Evolutionary conservation across 176 grass and related monocot species (phyloP).

Genomic region (Cocos nucifera): DNA sequence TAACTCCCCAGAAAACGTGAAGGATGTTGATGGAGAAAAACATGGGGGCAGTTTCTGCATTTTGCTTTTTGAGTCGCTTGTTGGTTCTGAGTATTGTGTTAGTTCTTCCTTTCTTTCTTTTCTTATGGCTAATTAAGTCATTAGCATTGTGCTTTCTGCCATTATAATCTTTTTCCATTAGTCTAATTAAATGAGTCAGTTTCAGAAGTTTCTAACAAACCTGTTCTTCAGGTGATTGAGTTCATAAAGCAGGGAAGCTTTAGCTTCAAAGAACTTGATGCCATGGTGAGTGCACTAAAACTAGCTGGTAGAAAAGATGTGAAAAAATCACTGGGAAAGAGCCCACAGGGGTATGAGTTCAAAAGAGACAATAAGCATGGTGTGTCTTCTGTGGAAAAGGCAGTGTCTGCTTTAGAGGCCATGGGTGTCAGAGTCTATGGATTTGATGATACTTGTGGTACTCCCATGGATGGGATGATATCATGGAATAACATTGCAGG

Average conservation of each 20-base stretch:
- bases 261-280: conserved; percentile 70
- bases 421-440: conserved; percentile 92
- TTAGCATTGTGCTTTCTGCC: not conserved
- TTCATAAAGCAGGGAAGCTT: conserved; percentile 67
- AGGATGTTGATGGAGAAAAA: conserved; percentile 17
- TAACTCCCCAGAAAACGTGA: conserved; percentile 34
- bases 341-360: conserved; percentile 17
- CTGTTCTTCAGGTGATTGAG: conserved; percentile 53
- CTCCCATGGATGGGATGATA: conserved; percentile 62
- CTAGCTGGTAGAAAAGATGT: conserved; percentile 52
- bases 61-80: conserved; percentile 64
- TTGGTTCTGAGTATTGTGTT: conserved; percentile 56
- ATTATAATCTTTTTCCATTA: too few species aligned
- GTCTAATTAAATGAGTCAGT: too few species aligned
- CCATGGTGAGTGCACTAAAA: conserved; percentile 55
- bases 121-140: not conserved
- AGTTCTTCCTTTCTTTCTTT: conserved; percentile 14
- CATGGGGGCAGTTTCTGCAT: conserved; percentile 46
- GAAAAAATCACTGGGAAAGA: conserved; percentile 40
- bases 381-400: conserved; percentile 54
- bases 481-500: conserved; percentile 90
- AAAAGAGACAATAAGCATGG: conserved; percentile 42
- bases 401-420: conserved; percentile 71
- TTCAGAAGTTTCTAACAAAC: conserved; percentile 7
- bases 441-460: conserved; percentile 65